Conservation (phyloP, 371 early-diverging fungal genomes). For the Capillidium heterosporum region DNA sequence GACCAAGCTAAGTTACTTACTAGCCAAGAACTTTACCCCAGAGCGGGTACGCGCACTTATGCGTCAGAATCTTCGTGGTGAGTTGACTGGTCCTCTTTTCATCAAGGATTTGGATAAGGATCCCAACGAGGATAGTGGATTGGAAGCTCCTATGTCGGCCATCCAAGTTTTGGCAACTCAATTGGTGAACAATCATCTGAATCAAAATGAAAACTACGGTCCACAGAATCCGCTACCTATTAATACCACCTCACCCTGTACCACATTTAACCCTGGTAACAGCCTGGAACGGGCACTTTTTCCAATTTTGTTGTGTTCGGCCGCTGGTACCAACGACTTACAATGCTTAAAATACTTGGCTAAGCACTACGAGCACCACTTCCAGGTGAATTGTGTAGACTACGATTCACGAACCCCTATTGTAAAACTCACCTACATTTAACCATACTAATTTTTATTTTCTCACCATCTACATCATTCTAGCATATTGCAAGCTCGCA, state of each 20-base stretch:
- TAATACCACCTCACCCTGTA: constrained; percentile 6
- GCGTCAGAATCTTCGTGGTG: constrained; percentile 76
- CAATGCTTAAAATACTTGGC: constrained; percentile 50
- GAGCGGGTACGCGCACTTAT: constrained; percentile 59
- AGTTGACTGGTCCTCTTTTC: constrained; percentile 36
- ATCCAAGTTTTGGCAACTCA: constrained; percentile 27
- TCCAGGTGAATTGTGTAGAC: constrained; percentile 59
- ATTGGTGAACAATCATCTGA: constrained; percentile 10
- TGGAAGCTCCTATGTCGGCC: constrained; percentile 27
- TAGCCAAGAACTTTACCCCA: constrained; percentile 40
- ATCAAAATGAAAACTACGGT: background rate
- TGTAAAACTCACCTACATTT: constrained; percentile 4
- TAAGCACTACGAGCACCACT: constrained; percentile 11
- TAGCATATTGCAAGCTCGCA: constrained; percentile 69
- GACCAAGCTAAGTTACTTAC: constrained; percentile 82
- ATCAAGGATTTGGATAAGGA: constrained; percentile 8
- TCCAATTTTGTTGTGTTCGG: constrained; percentile 74
- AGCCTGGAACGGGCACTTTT: constrained; percentile 18
- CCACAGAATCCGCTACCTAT: background rate
- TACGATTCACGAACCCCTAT: constrained; percentile 72
- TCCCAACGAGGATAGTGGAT: constrained; percentile 31
- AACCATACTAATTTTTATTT: background rate
- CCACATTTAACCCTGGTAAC: background rate
- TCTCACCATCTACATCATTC: background rate
- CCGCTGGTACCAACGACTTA: constrained; percentile 69